These are phyloP conservation scores for Orychophragmus violaceus DNA, from an alignment of 345 rosid species.

Conservation along the genomic window DNA sequence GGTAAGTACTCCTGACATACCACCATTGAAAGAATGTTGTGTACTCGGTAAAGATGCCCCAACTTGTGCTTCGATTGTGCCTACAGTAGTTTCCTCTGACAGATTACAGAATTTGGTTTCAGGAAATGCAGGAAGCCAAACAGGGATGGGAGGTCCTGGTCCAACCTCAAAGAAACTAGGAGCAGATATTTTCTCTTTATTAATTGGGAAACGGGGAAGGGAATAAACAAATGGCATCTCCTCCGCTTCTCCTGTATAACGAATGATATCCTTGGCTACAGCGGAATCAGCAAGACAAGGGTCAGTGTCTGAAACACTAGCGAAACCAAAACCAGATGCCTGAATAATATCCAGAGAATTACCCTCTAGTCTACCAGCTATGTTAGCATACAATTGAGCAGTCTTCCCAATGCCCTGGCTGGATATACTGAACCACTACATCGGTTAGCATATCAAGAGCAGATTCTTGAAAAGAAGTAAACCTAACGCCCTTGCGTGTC, in stretches of 20 bases:
- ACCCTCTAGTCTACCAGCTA: conserved; percentile 56
- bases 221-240: neutral
- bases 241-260: neutral
- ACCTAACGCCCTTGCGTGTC: conserved; percentile 59
- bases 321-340: conserved; percentile 54
- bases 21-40: neutral
- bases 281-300: neutral
- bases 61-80: neutral
- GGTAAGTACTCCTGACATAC: neutral
- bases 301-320: neutral
- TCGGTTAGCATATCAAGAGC: conserved; percentile 64
- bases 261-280: neutral
- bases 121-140: neutral
- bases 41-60: neutral
- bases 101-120: too few relatives aligned
- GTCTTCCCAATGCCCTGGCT: conserved; percentile 51
- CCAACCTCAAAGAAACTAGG: neutral
- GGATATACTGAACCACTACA: conserved; percentile 47
- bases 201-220: neutral
- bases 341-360: conserved; percentile 64
- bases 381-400: conserved; percentile 49
- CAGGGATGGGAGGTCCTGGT: neutral
- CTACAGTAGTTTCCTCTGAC: too few relatives aligned
- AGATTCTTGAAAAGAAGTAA: conserved; percentile 66
- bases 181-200: neutral